Percentiles rank a stretch among this genome's conserved stretches.
Conservation (phyloP, 169 alveolate species). For the Plasmodium chabaudi region DNA sequence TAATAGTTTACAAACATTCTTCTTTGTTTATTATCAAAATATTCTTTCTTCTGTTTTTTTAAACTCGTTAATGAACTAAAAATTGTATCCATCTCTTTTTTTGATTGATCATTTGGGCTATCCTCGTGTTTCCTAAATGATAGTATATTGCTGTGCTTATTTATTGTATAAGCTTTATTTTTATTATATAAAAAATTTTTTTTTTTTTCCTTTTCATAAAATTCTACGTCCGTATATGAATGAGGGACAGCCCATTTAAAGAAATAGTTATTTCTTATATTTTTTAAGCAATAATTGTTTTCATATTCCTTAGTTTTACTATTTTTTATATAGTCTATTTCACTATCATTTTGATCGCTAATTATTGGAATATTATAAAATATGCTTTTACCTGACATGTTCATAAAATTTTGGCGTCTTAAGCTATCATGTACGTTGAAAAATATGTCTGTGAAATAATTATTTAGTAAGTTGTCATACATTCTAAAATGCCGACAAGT, state of each 20-base stretch:
- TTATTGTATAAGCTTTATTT: background rate
- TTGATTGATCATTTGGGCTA: background rate
- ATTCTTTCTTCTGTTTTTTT: background rate
- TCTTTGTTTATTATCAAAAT: slow-evolving; percentile 12
- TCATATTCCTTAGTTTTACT: background rate
- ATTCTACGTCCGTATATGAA: slow-evolving; percentile 18
- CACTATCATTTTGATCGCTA: background rate
- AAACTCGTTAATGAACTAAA: background rate
- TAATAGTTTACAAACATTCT: slow-evolving; percentile 23
- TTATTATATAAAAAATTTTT: slow-evolving; percentile 1
- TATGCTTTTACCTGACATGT: slow-evolving; percentile 18
- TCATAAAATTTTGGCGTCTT: slow-evolving; percentile 17
- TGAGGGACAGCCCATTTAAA: background rate
- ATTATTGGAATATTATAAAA: background rate
- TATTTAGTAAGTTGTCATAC: slow-evolving; percentile 60
- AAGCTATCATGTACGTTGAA: background rate
- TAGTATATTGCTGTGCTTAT: background rate
- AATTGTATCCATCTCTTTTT: background rate
- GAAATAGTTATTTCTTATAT: background rate
- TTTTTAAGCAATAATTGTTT: background rate
- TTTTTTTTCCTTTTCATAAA: slow-evolving; percentile 10
- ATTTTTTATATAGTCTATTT: background rate
- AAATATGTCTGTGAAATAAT: slow-evolving; percentile 10
- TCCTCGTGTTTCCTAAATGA: background rate
- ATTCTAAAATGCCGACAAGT: slow-evolving; percentile 25